Conservation (phyloP, 2,329 filamentous ascomycete species). For the Paraconiothyrium sp. region DNA sequence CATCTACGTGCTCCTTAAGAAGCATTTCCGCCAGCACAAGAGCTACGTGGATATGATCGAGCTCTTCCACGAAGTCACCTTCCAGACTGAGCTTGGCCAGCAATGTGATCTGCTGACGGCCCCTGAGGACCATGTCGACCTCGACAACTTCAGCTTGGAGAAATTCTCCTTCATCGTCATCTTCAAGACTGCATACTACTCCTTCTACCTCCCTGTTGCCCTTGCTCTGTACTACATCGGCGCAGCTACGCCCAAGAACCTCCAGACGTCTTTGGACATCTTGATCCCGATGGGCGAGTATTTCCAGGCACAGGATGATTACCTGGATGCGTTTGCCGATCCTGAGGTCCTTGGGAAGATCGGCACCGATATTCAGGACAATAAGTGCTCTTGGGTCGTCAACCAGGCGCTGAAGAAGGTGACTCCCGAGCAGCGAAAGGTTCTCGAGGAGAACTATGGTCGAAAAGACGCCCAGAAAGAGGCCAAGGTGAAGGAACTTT, state of each 20-base stretch:
- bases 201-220: conserved; percentile 96
- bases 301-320: conserved; percentile 99
- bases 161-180: conserved; percentile 99
- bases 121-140: conserved; percentile 90
- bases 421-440: conserved; percentile 83
- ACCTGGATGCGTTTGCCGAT: conserved; percentile 96
- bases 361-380: conserved; percentile 98
- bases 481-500: conserved; percentile 86
- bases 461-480: conserved; percentile 87
- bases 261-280: conserved; percentile 88
- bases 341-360: conserved; percentile 97
- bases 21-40: conserved; percentile 88
- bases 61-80: conserved; percentile 93
- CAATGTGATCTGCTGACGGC: conserved; percentile 94
- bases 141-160: conserved; percentile 92
- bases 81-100: conserved; percentile 96
- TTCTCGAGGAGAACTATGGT: conserved; percentile 93
- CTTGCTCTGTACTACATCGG: conserved; percentile 87
- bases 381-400: conserved; percentile 99
- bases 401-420: conserved; percentile 88
- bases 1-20: conserved; percentile 93
- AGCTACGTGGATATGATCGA: conserved; percentile 91
- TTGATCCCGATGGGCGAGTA: conserved; percentile 98
- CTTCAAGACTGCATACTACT: conserved; percentile 99
- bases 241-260: conserved; percentile 85